A percentile compares a stretch with the other conserved stretches of the same genome.
Evolutionary conservation across 2,329 filamentous ascomycete species (phyloP).

Genomic region (Pseudocercospora fijiensis): DNA sequence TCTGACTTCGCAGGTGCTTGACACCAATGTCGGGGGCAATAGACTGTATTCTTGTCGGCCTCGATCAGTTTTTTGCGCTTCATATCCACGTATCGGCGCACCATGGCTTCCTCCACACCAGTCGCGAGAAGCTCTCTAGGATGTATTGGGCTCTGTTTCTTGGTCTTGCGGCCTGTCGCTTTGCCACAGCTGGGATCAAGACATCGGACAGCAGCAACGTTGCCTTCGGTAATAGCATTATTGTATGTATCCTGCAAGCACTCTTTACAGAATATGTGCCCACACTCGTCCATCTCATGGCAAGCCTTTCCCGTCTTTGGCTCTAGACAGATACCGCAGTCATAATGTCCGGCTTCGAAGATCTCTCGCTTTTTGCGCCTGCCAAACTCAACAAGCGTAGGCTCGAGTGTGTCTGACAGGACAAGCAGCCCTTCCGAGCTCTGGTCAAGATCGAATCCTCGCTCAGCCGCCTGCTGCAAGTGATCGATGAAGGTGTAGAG

Average conservation of each 20-base stretch:
- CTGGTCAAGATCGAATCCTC: constrained; percentile 52
- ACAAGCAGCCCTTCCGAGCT: constrained; percentile 45
- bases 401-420: constrained; percentile 56
- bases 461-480: constrained; percentile 58
- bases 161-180: constrained; percentile 45
- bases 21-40: constrained; percentile 90
- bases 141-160: constrained; percentile 67
- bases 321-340: constrained; percentile 86
- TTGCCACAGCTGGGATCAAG: constrained; percentile 71
- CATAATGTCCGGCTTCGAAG: constrained; percentile 81
- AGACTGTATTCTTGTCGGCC: constrained; percentile 85
- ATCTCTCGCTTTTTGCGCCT: constrained; percentile 68
- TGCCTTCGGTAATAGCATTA: constrained; percentile 80
- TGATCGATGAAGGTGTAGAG: constrained; percentile 61
- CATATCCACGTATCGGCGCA: constrained; percentile 82
- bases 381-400: constrained; percentile 75
- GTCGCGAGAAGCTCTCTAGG: constrained; percentile 72
- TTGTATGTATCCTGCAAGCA: constrained; percentile 91
- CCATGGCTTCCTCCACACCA: constrained; percentile 59
- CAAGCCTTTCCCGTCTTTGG: constrained; percentile 79
- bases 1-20: constrained; percentile 73
- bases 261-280: constrained; percentile 85
- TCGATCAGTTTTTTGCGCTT: constrained; percentile 93
- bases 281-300: constrained; percentile 78
- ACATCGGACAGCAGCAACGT: constrained; percentile 76